Conservation (phyloP, 2,329 filamentous ascomycete genomes). For the Stachybotrys echinatus region DNA sequence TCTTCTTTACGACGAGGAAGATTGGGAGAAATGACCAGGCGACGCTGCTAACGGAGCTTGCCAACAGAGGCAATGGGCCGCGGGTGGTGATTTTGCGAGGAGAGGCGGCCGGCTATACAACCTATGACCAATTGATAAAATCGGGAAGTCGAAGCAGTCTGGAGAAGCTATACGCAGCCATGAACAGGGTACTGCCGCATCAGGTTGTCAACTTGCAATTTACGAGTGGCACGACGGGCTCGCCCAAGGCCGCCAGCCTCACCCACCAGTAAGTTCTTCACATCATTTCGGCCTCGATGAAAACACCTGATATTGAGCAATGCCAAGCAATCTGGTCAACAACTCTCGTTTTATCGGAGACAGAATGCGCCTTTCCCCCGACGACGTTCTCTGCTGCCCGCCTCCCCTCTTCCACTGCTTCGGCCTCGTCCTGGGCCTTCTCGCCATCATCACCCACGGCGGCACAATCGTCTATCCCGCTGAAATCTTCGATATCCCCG, state of each 20-base stretch:
- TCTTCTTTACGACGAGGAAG: conserved; percentile 66
- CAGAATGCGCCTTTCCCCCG: conserved; percentile 62
- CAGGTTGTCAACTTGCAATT: conserved; percentile 72
- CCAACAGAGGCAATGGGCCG: conserved; percentile 35
- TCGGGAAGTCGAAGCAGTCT: conserved; percentile 43
- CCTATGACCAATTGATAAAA: conserved; percentile 54
- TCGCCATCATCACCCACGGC: conserved; percentile 69
- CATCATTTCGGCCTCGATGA: background rate
- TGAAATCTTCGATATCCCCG: conserved; percentile 65
- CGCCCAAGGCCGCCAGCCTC: conserved; percentile 70
- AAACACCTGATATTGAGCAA: conserved; percentile 4
- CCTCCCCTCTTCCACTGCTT: conserved; percentile 86
- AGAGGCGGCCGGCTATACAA: conserved; percentile 46
- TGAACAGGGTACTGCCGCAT: conserved; percentile 53
- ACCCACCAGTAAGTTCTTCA: conserved; percentile 54
- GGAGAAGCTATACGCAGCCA: conserved; percentile 45
- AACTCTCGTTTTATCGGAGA: conserved; percentile 69
- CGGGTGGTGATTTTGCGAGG: conserved; percentile 58
- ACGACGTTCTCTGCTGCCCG: conserved; percentile 72
- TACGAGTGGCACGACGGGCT: conserved; percentile 69
- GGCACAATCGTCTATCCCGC: conserved; percentile 71
- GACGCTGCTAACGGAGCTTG: conserved; percentile 50
- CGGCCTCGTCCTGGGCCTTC: conserved; percentile 70
- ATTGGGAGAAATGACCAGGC: conserved; percentile 64
- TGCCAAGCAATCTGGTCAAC: conserved; percentile 51